Conservation (phyloP, 306 rosid genomes). For the Fragaria nilgerrensis region DNA sequence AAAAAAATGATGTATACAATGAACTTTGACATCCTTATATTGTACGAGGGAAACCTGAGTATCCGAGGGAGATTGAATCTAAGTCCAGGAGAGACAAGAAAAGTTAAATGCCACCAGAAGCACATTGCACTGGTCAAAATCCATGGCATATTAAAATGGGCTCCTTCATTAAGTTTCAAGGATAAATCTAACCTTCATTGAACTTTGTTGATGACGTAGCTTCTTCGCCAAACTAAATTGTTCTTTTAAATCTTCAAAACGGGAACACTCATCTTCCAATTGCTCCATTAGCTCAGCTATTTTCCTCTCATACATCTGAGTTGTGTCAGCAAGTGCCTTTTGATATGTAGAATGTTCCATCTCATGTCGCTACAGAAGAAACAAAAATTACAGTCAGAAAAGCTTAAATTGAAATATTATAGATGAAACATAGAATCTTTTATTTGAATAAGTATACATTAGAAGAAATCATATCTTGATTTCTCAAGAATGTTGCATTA, state of each 20-base stretch:
- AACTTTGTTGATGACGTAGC: slow-evolving; percentile 34
- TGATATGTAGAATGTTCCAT: slow-evolving; percentile 40
- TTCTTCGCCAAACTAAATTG: slow-evolving; percentile 45
- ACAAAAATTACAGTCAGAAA: not conserved
- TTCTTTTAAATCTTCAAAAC: slow-evolving; percentile 33
- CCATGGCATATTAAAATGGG: not conserved
- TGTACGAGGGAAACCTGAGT: not conserved
- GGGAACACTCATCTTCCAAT: slow-evolving; percentile 38
- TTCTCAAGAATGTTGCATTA: not conserved
- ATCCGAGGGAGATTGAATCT: not conserved
- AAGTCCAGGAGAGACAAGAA: not conserved
- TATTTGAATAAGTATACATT: not conserved
- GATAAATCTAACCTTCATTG: slow-evolving; percentile 39
- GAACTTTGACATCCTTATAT: not conserved
- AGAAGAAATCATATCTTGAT: not conserved
- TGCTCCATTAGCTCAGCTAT: slow-evolving; percentile 42
- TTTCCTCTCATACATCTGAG: slow-evolving; percentile 49
- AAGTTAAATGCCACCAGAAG: not conserved
- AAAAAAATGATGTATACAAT: not conserved
- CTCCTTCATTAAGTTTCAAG: not conserved
- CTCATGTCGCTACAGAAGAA: slow-evolving; percentile 35
- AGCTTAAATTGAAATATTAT: not conserved
- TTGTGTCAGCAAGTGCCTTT: slow-evolving; percentile 41
- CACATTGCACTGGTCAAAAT: not conserved
- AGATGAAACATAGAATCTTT: not conserved